Percentiles rank a stretch among this genome's conserved stretches.
These are phyloP conservation scores for Boletellus emodensis DNA, from an alignment of 768 basidiomycete genomes.

Conservation along the genomic window DNA sequence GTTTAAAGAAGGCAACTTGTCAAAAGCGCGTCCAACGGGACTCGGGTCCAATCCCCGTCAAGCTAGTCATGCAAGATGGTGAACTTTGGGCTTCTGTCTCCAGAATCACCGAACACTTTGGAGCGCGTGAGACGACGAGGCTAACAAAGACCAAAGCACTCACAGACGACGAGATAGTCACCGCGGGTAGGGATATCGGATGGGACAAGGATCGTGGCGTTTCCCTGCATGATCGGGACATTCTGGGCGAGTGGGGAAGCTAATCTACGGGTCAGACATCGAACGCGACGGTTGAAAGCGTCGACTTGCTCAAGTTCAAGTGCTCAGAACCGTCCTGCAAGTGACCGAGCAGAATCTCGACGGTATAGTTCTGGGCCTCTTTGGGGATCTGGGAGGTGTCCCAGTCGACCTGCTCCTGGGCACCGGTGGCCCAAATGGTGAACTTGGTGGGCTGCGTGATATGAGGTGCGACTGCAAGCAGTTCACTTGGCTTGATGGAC, in stretches of 20 bases:
- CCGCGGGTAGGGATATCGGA: constrained; percentile 33
- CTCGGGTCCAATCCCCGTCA: neutral
- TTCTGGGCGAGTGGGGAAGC: constrained; percentile 54
- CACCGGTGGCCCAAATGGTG: constrained; percentile 37
- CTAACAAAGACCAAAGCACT: constrained; percentile 27
- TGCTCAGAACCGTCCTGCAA: constrained; percentile 39
- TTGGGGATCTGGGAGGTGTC: constrained; percentile 34
- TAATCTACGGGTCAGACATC: constrained; percentile 25
- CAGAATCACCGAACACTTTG: constrained; percentile 65
- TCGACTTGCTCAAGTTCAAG: constrained; percentile 44
- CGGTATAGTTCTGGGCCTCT: constrained; percentile 31
- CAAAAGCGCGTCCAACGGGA: neutral
- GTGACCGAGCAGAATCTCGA: constrained; percentile 46
- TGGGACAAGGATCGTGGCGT: constrained; percentile 51
- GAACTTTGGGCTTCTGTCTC: constrained; percentile 57
- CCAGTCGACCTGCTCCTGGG: constrained; percentile 43
- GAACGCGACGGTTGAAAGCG: too few species aligned
- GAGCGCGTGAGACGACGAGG: neutral
- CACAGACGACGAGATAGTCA: constrained; percentile 62
- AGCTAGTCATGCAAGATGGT: constrained; percentile 36
- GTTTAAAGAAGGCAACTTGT: constrained; percentile 5
- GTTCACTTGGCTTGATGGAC: constrained; percentile 19
- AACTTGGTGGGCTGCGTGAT: constrained; percentile 38
- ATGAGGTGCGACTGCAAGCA: constrained; percentile 38
- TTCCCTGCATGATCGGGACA: constrained; percentile 51